Base-by-base conservation (phyloP, 768 basidiomycete species). In the Flagelloscypha sp. region DNA sequence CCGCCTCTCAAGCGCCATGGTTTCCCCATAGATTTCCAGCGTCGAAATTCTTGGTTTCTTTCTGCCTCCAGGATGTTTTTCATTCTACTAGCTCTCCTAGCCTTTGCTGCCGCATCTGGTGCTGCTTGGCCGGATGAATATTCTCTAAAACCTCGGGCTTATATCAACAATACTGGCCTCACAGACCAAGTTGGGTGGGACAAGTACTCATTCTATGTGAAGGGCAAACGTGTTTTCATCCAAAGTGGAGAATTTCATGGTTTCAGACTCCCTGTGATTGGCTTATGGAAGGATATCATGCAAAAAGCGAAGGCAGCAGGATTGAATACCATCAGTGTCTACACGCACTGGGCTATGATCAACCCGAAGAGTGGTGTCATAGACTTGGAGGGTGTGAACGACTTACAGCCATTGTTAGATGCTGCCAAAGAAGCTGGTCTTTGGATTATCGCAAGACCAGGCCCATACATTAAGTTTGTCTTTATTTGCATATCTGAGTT, bases 241-340 rank as follows among this genome's bases (percentile, higher is more conserved):
- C 66, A 69, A 70, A 70, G 47, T 2, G 82, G 80, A 33, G 81
- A 81, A 49, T 78, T 81, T 50, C 81, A 82, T 43, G 66, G 77
- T 2, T 84, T 79, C 57, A 72, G 78, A 21, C 56, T 83, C 4
- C 80, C 76, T 5, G 69, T 76, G 4, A 76, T 76, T 18, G 68
- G 70, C 21, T 58, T 84, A 16, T 84, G 79, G 79, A 59, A 68
- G 23, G 82, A 81, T 46, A 64, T 82, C 25, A 59, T 82, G 33
- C 70, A 82, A 45, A 83, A 76, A 48, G 56, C 67, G 45, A 72
- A 78, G 48, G 80, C 77, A 2, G 70, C 74, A 0, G 80, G 80
- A 4, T 68, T 84, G 48, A 84, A 83, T 38, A 70, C 66, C 0
- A 57, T 78, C 35, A 77, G 77, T 24, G 64, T 76, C 15, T 82